Evolutionary conservation across 176 grass and related monocot species (phyloP).

Genomic region (Juncus effusus): DNA sequence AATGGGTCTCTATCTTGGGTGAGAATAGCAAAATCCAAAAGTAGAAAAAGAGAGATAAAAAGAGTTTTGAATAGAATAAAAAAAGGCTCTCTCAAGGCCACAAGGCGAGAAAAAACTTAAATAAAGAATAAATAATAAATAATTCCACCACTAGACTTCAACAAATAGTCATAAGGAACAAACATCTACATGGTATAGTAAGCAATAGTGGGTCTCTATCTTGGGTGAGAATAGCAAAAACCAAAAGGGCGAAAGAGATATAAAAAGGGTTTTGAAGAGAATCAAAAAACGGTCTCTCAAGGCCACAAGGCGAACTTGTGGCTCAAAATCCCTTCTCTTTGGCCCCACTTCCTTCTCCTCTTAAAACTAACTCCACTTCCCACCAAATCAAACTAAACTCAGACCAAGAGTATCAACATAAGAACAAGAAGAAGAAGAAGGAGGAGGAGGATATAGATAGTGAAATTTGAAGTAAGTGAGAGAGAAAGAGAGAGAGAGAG

Average conservation of each 20-base stretch:
- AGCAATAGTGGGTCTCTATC: constrained; percentile 17
- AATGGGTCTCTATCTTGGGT: constrained; percentile 25
- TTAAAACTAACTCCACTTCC: constrained; percentile 37
- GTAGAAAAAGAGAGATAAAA: not conserved
- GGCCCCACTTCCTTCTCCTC: constrained; percentile 28
- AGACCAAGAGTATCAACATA: not conserved
- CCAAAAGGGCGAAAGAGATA: constrained; percentile 29
- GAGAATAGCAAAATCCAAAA: constrained; percentile 27
- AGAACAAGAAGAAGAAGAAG: not conserved
- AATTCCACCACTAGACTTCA: no score
- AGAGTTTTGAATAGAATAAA: no score
- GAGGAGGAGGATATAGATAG: not conserved
- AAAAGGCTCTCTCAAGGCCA: no score
- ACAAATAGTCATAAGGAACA: no score
- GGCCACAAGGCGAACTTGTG: constrained; percentile 82
- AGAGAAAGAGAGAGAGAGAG: constrained; percentile 25
- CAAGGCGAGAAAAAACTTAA: no score
- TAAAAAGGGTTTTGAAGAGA: constrained; percentile 29
- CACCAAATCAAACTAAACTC: not conserved
- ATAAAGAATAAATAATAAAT: no score
- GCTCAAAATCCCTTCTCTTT: constrained; percentile 40
- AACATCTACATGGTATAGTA: no score
- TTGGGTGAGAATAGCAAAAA: constrained; percentile 33
- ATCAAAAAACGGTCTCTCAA: constrained; percentile 53
- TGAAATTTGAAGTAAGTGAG: constrained; percentile 20